These are phyloP conservation scores for Dioszegia aurantiaca DNA, from an alignment of 768 basidiomycete species.

Conservation along the genomic window DNA sequence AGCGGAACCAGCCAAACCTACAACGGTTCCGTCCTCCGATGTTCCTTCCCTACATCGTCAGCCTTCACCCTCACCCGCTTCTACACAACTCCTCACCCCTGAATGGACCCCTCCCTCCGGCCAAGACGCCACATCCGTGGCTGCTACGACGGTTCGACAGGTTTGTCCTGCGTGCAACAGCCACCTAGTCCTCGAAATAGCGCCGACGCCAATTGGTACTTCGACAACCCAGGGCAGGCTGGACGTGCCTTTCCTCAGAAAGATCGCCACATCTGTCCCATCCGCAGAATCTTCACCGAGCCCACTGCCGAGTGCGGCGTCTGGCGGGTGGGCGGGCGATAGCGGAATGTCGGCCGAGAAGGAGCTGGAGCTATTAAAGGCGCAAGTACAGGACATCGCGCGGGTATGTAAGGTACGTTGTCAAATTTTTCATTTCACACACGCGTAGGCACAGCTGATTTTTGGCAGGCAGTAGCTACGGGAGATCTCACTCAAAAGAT, in stretches of 20 bases:
- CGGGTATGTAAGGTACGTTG: conserved; percentile 65
- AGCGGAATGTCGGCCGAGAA: conserved; percentile 53
- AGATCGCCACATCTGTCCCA: not conserved
- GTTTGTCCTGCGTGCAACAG: not conserved
- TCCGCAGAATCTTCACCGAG: not conserved
- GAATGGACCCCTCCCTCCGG: conserved; percentile 41
- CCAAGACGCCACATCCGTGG: not conserved
- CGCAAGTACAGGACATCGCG: conserved; percentile 78
- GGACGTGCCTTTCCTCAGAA: not conserved
- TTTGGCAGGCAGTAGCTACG: conserved; percentile 62
- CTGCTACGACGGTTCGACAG: not conserved
- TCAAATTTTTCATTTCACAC: not conserved
- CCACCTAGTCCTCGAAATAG: not conserved
- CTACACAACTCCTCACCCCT: conserved; percentile 27
- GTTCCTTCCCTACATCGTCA: conserved; percentile 8
- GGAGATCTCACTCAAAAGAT: conserved; percentile 77
- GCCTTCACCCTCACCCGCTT: conserved; percentile 10
- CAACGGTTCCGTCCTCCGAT: not conserved
- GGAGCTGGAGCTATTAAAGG: conserved; percentile 73
- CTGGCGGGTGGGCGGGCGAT: conserved; percentile 10
- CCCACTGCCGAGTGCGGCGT: conserved; percentile 9
- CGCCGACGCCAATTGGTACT: not conserved
- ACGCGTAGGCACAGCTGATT: not conserved
- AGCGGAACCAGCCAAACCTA: conserved; percentile 18
- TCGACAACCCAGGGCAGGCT: not conserved